Evolutionary conservation across 2,329 filamentous ascomycete species (phyloP).

Genomic region (Beauveria caledonica): DNA sequence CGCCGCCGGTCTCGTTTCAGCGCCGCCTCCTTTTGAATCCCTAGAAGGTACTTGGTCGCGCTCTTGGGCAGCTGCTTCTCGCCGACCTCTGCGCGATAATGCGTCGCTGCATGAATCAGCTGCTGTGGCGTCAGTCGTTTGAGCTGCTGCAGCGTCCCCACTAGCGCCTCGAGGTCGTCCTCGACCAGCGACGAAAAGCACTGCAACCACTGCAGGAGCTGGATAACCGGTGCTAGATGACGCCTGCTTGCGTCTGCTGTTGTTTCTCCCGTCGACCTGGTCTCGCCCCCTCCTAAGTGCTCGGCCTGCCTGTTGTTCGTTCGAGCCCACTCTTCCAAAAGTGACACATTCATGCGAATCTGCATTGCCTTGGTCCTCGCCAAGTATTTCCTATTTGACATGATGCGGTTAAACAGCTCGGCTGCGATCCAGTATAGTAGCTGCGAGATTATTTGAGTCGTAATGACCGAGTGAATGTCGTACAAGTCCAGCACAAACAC

Average conservation of each 20-base stretch:
- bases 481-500: conserved; percentile 97
- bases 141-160: conserved; percentile 83
- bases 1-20: conserved; percentile 47
- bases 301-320: conserved; percentile 90
- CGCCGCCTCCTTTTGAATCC: conserved; percentile 64
- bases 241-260: conserved; percentile 76
- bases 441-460: conserved; percentile 82
- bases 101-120: conserved; percentile 81
- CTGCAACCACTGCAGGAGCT: conserved; percentile 93
- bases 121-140: conserved; percentile 79
- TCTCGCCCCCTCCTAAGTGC: conserved; percentile 89
- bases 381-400: conserved; percentile 91
- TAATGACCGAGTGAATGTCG: conserved; percentile 96
- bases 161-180: conserved; percentile 81
- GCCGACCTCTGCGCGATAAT: conserved; percentile 90
- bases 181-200: conserved; percentile 85
- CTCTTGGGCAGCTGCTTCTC: conserved; percentile 87
- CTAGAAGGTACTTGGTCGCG: conserved; percentile 76
- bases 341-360: conserved; percentile 97
- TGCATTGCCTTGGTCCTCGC: conserved; percentile 98
- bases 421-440: conserved; percentile 93
- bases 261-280: conserved; percentile 74
- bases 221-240: conserved; percentile 84
- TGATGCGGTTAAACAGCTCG: conserved; percentile 95
- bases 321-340: conserved; percentile 90